Evolutionary conservation across 495 filamentous ascomycete species (phyloP), one percentile per base, ranked within the genome.

Genomic region (Clavariopsis aquatica): DNA sequence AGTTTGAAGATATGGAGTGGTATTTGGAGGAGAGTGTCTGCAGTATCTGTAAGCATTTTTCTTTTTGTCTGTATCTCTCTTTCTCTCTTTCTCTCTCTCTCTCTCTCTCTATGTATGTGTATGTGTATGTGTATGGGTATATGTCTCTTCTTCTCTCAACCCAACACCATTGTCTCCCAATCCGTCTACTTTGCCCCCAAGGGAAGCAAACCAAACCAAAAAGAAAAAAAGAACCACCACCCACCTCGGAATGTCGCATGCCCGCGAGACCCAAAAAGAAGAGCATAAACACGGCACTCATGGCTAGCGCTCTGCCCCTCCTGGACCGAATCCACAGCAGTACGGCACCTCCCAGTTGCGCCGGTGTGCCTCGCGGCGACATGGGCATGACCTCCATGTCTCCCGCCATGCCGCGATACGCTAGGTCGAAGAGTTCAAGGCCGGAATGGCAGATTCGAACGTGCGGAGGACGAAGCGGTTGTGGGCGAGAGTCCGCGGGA

Each of bases 261-360:
- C 63, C 36, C 38, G 53, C 41, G 12, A 67, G 38, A 49, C 49
- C 60, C 28, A 60, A 22, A 49, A 67, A 23, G 4, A 67, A 49
- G 6, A 70, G 17, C 41, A 66, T 47, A 67, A 66, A 60, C n/a
- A 62, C 64, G n/a, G 56, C 63, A n/a, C 46, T 60, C 9, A 70
- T 38, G 5, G 51, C 24, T 38, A 70, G 23, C 34, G 52, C 43
- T 49, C 68, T 60, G 27, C 64, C 68, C 49, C 68, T 64, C 49
- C 68, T 51, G 19, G 64, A 56, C 60, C 49, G 60, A 41, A 31
- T 53, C 58, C 59, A 64, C 41, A 54, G 49, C 26, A 67, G 17
- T 1, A 62, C 59, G 9, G 68, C 68, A 31, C 56, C 53, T 20
- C 49, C 53, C 22, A 67, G n/a, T 23, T 49, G 49, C 19, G 45